phyloP scores from a whole-genome alignment of 805 yeast species.

The Candida verbasci region DNA sequence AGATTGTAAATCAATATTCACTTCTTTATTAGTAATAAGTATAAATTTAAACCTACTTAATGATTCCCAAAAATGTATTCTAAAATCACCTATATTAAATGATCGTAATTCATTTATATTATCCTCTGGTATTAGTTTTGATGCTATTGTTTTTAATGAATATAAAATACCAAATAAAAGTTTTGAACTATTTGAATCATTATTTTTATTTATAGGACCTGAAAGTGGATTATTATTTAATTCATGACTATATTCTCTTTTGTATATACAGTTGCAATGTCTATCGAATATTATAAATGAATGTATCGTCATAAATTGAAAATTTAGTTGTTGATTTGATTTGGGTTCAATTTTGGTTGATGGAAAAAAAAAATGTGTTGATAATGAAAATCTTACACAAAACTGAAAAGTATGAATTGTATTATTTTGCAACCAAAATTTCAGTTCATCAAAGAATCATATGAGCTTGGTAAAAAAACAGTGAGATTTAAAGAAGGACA shows the following conservation, averaged over 20 bases:
- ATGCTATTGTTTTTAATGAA: conserved; percentile 72
- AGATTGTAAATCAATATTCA: conserved; percentile 52
- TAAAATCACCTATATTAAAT: conserved; percentile 68
- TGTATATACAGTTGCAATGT: conserved; percentile 84
- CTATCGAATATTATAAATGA: conserved; percentile 90
- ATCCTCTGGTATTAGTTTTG: conserved; percentile 34
- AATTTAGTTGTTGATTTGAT: too few relatives aligned
- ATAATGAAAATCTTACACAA: too few relatives aligned
- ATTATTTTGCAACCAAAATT: too few relatives aligned
- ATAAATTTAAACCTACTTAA: conserved; percentile 75
- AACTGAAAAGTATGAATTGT: too few relatives aligned
- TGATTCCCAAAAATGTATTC: conserved; percentile 78
- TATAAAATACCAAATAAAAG: conserved; percentile 81
- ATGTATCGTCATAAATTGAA: conserved; percentile 52
- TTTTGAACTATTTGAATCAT: conserved; percentile 69
- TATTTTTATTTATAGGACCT: conserved; percentile 44
- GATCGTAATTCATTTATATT: conserved; percentile 38
- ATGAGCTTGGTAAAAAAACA: too few relatives aligned
- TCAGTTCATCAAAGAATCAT: too few relatives aligned
- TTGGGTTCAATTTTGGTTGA: too few relatives aligned
- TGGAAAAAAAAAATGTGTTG: neutral
- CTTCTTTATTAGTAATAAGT: conserved; percentile 60
- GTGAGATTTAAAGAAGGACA: too few relatives aligned
- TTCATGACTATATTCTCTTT: conserved; percentile 51
- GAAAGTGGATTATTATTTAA: conserved; percentile 8